Evolutionary conservation across 2,329 filamentous ascomycete genomes (phyloP), one percentile per base, ranked within the genome.

Genomic region (Paraphaeosphaeria minitans): DNA sequence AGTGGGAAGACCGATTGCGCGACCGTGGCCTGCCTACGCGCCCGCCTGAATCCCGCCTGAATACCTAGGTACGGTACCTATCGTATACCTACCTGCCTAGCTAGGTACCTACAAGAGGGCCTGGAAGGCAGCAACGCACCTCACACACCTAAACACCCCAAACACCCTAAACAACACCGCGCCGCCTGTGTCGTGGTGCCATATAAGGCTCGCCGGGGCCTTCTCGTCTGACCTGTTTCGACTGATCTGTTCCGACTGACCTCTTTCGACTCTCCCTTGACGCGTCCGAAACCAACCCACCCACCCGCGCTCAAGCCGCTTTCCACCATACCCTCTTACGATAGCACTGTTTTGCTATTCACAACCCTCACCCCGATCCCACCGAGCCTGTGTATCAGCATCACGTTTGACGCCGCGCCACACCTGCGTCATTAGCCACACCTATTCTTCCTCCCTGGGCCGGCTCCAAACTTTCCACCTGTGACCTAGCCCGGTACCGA

Each of bases 281-380:
- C 37, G 45, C 42, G 47, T 19, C 58, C 53, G 64, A 64, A 67
- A 67, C 65, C 63, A 16, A 6, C 55, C 47, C 57, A 67, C 65
- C 63, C 19, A 6, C 55, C 47, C 57, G 58, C 58, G 29, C 19
- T 35, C 61, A 64, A 61, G 61, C 41, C 39, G 14, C 52, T 50
- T 45, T 47, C 53, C 58, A 33, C 35, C 33, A 21, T 43, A 41
- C 55, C 47, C 43, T 37, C 39, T 39, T n/a, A n/a, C n/a, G n/a
- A n/a, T 33, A 37, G 31, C 42, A 53, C 21, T 29, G 35, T 56
- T 19, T 6, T 31, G 5, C 39, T 10, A 48, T 49, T 49, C 27
- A 59, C 65, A 64, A 49, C 62, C 65, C 62, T 63, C 59, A 60
- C 31, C 64, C 61, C 53, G 48, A 59, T 49, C 16, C 39, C 13